Evolutionary conservation across 164 flowering plant species (phyloP).

Genomic region (Magnolia changhungtana): DNA sequence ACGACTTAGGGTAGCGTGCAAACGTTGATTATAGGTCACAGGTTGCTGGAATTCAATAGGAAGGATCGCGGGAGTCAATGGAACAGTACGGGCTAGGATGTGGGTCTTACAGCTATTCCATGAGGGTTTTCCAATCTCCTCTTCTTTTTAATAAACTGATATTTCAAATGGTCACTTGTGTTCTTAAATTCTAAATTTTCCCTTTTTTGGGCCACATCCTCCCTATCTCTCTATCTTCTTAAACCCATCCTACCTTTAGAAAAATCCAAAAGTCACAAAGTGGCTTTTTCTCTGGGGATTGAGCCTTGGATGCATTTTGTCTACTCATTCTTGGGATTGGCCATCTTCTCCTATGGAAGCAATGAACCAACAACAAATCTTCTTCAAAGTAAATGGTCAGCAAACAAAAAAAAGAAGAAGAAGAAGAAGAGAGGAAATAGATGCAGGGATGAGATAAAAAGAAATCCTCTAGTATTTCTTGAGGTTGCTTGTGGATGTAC

Average conservation of each 20-base stretch:
- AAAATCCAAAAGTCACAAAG: conserved; percentile 44
- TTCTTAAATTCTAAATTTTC: neutral
- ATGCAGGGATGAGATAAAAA: no score
- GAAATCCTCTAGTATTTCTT: neutral
- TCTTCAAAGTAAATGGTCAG: conserved; percentile 53
- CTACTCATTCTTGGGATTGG: conserved; percentile 64
- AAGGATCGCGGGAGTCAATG: no score
- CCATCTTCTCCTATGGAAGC: conserved; percentile 70
- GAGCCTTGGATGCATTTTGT: conserved; percentile 57
- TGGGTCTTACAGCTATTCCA: no score
- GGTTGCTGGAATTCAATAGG: no score
- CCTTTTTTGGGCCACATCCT: no score
- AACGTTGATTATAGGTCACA: no score
- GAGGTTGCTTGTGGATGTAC: neutral
- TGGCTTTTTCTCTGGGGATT: conserved; percentile 68
- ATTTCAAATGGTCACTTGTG: neutral
- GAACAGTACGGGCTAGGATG: no score
- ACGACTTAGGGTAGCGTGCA: no score
- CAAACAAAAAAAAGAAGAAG: neutral
- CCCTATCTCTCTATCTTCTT: conserved; percentile 1
- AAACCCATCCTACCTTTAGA: conserved; percentile 42
- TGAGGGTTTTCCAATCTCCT: neutral
- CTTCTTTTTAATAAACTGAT: neutral
- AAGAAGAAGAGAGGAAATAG: no score
- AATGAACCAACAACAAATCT: conserved; percentile 56